phyloP scores from a whole-genome alignment of 352 stramenopile species.

The Pythium insidiosum region DNA sequence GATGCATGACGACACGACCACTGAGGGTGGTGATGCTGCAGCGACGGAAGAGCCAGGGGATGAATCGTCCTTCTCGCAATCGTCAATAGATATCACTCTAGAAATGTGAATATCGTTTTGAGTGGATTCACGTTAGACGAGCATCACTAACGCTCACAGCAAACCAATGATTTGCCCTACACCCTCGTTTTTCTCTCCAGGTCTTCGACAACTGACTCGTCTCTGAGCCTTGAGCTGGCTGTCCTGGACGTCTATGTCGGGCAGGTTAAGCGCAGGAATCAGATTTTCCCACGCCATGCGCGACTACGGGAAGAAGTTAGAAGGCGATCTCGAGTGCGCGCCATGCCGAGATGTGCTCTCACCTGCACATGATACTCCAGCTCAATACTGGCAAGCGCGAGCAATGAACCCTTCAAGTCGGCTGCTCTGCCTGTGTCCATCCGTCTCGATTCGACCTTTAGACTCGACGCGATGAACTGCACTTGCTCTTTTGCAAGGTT shows the following conservation, averaged over 20 bases:
- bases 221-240: conserved; percentile 41
- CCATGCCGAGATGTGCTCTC: no score
- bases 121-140: background rate
- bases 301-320: conserved; percentile 23
- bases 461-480: conserved; percentile 79
- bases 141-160: conserved; percentile 19
- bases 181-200: conserved; percentile 53
- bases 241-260: conserved; percentile 42
- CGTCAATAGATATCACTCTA: conserved; percentile 13
- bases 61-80: conserved; percentile 6
- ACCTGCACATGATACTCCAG: conserved; percentile 79
- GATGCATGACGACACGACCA: conserved; percentile 56
- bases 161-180: conserved; percentile 56
- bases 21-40: conserved; percentile 7
- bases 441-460: conserved; percentile 78
- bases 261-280: conserved; percentile 50
- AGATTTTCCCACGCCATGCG: conserved; percentile 67
- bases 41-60: conserved; percentile 5
- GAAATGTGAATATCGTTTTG: conserved; percentile 9
- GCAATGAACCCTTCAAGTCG: conserved; percentile 69
- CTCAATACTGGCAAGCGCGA: conserved; percentile 72
- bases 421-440: conserved; percentile 77
- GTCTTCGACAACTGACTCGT: conserved; percentile 54
- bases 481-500: conserved; percentile 84
- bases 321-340: no score